These are phyloP conservation scores for Aspergillus pseudonomiae DNA, from an alignment of 2,329 filamentous ascomycete species.

Conservation along the genomic window DNA sequence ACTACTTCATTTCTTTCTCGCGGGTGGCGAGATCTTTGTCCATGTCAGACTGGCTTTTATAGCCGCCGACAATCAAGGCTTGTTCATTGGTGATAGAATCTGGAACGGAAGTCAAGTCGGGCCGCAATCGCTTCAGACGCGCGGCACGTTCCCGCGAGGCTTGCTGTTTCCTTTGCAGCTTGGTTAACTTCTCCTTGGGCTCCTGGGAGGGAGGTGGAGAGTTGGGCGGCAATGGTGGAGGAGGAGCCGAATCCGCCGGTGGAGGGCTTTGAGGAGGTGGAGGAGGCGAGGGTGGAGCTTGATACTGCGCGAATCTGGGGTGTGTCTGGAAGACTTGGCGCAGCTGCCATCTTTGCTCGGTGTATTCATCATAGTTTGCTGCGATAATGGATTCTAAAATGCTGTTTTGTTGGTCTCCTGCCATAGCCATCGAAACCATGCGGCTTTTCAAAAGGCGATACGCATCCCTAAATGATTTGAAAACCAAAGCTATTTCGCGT, in stretches of 20 bases:
- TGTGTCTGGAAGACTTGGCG: constrained; percentile 54
- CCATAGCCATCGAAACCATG: constrained; percentile 48
- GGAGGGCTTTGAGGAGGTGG: constrained; percentile 28
- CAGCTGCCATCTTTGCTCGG: constrained; percentile 67
- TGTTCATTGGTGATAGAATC: constrained; percentile 31
- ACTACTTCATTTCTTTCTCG: constrained; percentile 24
- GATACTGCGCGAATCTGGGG: constrained; percentile 37
- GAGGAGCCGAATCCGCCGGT: constrained; percentile 20
- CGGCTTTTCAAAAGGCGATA: constrained; percentile 60
- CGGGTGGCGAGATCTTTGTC: constrained; percentile 32
- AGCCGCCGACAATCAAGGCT: constrained; percentile 35
- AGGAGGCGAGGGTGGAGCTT: constrained; percentile 28
- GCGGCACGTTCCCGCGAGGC: constrained; percentile 33
- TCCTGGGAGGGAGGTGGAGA: constrained; percentile 22
- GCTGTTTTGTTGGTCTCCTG: constrained; percentile 44
- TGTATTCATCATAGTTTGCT: constrained; percentile 78
- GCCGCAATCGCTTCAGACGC: constrained; percentile 34
- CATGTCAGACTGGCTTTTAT: constrained; percentile 35
- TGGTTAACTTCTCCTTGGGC: constrained; percentile 26
- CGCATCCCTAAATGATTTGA: constrained; percentile 70
- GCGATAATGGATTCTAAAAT: constrained; percentile 73
- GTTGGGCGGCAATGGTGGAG: constrained; percentile 27
- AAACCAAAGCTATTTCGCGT: constrained; percentile 67
- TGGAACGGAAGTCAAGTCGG: constrained; percentile 32
- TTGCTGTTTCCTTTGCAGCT: constrained; percentile 30